Evolutionary conservation across 179 eudicot genomes (phyloP).

Genomic region (Beta lomatogona): DNA sequence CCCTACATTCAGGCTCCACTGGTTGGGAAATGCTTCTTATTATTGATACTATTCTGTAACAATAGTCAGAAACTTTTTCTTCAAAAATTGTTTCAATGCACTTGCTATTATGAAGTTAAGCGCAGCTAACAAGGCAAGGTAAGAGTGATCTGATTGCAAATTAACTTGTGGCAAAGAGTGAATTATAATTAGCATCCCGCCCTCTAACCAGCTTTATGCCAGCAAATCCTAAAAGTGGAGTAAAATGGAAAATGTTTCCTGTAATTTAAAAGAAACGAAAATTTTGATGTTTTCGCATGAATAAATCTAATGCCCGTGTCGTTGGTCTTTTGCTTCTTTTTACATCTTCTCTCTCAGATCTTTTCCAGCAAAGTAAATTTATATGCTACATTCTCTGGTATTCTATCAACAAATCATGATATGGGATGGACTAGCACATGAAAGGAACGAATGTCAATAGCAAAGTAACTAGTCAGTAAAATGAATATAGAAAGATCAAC

Average conservation of each 20-base stretch:
- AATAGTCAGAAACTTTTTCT: neutral
- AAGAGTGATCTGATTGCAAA: too few relatives aligned
- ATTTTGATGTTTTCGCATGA: too few relatives aligned
- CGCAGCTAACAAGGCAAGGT: neutral
- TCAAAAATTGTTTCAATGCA: neutral
- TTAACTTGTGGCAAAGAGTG: neutral
- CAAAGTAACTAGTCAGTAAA: neutral
- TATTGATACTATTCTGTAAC: neutral
- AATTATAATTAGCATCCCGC: too few relatives aligned
- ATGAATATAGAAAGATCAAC: conserved; percentile 10
- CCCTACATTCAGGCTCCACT: neutral
- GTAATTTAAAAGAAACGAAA: too few relatives aligned
- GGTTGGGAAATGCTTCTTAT: neutral
- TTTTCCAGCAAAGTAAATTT: neutral
- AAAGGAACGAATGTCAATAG: neutral
- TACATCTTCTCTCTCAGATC: neutral
- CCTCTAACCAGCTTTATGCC: neutral
- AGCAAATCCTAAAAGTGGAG: neutral
- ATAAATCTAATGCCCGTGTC: too few relatives aligned
- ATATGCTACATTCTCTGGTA: neutral
- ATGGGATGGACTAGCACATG: neutral
- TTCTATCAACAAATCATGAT: neutral
- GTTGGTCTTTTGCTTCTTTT: too few relatives aligned
- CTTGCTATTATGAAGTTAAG: neutral
- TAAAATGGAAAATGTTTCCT: too few relatives aligned